phyloP scores from a whole-genome alignment of 2,329 filamentous ascomycete species.

The Ceratocystis cubensis region DNA sequence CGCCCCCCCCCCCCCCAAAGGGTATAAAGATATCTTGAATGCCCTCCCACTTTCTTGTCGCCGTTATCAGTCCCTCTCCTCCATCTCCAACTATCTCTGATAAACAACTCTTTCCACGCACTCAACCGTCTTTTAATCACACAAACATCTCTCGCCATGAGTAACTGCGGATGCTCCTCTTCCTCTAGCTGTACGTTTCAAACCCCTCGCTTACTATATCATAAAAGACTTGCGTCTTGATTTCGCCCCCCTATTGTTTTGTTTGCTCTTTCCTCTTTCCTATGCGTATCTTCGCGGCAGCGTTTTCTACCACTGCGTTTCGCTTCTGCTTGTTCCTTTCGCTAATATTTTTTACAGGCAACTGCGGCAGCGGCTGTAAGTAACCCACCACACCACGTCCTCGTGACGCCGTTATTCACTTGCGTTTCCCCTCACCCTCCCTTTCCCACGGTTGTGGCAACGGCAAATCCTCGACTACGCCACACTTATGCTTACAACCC shows the following conservation, averaged over 20 bases:
- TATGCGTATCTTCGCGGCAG: neutral
- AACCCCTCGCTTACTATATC: too few species aligned
- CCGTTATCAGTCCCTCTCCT: neutral
- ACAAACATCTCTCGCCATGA: constrained; percentile 15
- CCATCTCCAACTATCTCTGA: neutral
- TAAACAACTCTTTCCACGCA: neutral
- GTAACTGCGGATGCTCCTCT: constrained; percentile 16
- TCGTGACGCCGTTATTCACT: neutral
- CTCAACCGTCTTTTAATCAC: constrained; percentile 6
- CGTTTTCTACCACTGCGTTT: neutral
- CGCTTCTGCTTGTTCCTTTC: neutral
- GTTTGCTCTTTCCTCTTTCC: neutral
- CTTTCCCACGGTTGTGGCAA: neutral
- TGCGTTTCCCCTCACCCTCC: neutral
- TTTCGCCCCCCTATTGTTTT: neutral
- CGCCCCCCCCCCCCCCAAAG: neutral
- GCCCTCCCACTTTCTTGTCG: neutral
- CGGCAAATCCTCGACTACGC: too few species aligned
- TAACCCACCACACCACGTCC: neutral
- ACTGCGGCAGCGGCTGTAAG: constrained; percentile 18
- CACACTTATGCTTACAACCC: too few species aligned
- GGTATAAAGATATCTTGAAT: constrained; percentile 7
- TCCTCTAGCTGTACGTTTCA: constrained; percentile 15
- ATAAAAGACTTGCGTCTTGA: neutral
- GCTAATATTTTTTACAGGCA: constrained; percentile 14